Evolutionary conservation across 208 protist genomes (phyloP), one percentile per base, ranked within the genome.

Genomic region (Leishmania tropica): DNA sequence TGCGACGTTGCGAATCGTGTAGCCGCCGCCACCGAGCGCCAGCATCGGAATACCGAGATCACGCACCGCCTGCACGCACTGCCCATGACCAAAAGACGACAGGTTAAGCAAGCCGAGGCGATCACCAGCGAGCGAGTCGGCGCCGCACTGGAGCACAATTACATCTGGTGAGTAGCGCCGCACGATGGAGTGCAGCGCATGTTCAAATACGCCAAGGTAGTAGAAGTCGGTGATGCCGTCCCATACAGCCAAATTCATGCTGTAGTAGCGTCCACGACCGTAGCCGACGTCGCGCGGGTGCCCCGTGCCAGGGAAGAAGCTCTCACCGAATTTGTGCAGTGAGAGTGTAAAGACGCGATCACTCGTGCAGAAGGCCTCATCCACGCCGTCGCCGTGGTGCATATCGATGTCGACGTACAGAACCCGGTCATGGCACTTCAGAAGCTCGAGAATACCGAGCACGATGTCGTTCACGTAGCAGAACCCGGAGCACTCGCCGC

Each of bases 401-500:
- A 99, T 98, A 89, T 99, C 99, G 80, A 99, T 99, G 89, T 99
- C 99, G 65, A 99, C 98, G 88, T 99, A 99, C 40, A 99, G 87
- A 42, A 99, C 99, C 75, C 99, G 94, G 75, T 96, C 86, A 75
- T 96, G 90, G 76, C 92, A 95, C 81, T 99, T 99, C 60, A 99
- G 92, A n/a, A 99, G 96, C 90, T 99, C 99, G 40, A 99, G 83
- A 81, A 99, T 99, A 15, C 90, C 99, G 40, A 99, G 89, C 5
- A 99, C 99, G 83, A 99, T 99, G 92, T 99, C 99, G 86, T 99
- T 99, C 13, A 99, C 94, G 87, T 99, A 99, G 95, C 99, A 99
- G 90, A 99, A 99, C 19, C 99, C 99, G 60, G 93, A 97, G 71
- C 98, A 98, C 92, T 99, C 98, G 70, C 89, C 90, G 70, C 98